Percentiles rank a stretch among this genome's conserved stretches.
Evolutionary conservation across 2,329 filamentous ascomycete genomes (phyloP).

Genomic region (Aspergillus unguis): DNA sequence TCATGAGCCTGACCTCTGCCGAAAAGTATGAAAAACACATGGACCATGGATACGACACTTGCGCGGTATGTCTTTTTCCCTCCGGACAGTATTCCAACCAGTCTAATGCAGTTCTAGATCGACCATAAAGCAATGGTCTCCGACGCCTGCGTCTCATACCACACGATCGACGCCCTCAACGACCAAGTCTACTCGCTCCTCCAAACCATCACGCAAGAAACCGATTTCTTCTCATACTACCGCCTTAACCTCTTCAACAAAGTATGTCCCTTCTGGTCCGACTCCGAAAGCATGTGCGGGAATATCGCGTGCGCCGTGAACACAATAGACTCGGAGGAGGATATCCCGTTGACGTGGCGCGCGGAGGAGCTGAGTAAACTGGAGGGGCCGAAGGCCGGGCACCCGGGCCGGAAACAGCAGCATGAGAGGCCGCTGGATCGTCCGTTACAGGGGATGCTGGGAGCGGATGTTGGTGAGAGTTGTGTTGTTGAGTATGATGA

Average conservation of each 20-base stretch:
- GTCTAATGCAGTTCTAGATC: conserved; percentile 54
- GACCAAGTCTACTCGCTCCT: conserved; percentile 70
- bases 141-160: conserved; percentile 92
- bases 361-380: conserved; percentile 89
- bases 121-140: conserved; percentile 84
- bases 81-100: conserved; percentile 5
- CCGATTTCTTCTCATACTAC: conserved; percentile 98
- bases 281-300: conserved; percentile 89
- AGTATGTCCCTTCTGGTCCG: conserved; percentile 92
- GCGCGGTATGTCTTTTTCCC: conserved; percentile 48
- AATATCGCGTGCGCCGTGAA: conserved; percentile 96
- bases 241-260: conserved; percentile 92
- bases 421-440: conserved; percentile 63
- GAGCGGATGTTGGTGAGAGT: conserved; percentile 85
- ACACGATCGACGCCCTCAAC: conserved; percentile 83
- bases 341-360: conserved; percentile 88
- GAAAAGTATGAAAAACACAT: conserved; percentile 39
- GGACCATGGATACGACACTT: conserved; percentile 45
- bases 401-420: conserved; percentile 74
- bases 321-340: conserved; percentile 90
- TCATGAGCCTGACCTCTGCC: conserved; percentile 52
- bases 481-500: conserved; percentile 97
- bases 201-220: conserved; percentile 75
- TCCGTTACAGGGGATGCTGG: conserved; percentile 77
- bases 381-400: conserved; percentile 83